Base-by-base conservation (phyloP, 805 yeast species). In the Jamesozyma jinghongensis region DNA sequence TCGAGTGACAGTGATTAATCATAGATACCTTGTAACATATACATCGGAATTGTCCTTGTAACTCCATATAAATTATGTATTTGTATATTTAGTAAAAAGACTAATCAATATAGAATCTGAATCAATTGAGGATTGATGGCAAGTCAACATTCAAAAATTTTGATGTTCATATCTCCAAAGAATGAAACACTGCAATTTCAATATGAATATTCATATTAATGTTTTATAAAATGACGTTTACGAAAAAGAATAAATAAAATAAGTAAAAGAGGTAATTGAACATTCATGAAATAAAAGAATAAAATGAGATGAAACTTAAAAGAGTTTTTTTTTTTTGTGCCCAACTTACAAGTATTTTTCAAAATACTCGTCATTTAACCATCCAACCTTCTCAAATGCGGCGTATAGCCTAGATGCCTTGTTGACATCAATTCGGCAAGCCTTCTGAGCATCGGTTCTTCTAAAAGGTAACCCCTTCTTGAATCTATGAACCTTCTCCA, bases 381-480 rank as follows among this genome's bases (percentile, higher is more conserved):
- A 85, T 33, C 96, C 97, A 38, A 83, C 90, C 57, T 75, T 76
- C 61, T 88, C 94, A 57, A 77, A 90, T 17, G 95, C 85, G 27
- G 92, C 92, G 66, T 74, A 88, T 42, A 88, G 67, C 48, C 95
- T 73, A 36, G 92, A 80, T 2, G 96, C 96, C 61, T 90, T 90
- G 63, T 90, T 90, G 31, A 88, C 97, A 63, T 90, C 97, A 49
- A 90, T 87, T 48, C 94, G 76, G 61, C 97, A 88, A 8, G 96
- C 95, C 68, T 90, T 90, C 65, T 88, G 97, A 7, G 96, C 94
- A 64, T 88, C 97, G 0, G 97, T 90, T 66, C 96, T 80, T 66
- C 95, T 79, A 65, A 88, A 88, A 20, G 88, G 87, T 54, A 77
- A 68, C 25, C 78, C 79, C 40, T 68, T 66, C 48, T 75, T 76